A percentile compares a stretch with the other conserved stretches of the same genome.
These are phyloP conservation scores for Salix udensis DNA, from an alignment of 345 rosid species.

Conservation along the genomic window DNA sequence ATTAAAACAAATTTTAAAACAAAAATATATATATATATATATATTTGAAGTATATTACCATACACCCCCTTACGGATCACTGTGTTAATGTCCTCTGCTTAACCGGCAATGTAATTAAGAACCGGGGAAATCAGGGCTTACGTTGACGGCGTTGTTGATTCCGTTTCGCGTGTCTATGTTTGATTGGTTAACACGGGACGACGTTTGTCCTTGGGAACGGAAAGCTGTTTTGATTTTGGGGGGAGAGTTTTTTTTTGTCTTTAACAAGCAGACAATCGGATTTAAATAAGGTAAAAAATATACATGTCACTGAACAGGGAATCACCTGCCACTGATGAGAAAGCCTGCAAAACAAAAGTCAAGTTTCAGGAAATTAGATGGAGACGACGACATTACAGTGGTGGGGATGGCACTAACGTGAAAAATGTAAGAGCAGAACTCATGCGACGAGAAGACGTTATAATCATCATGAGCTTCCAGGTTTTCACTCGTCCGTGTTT, in stretches of 20 bases:
- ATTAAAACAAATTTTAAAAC: too few species aligned
- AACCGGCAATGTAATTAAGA: background rate
- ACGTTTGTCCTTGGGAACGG: conserved; percentile 2
- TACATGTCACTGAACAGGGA: background rate
- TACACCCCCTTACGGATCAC: too few species aligned
- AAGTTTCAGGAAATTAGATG: background rate
- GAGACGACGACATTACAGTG: background rate
- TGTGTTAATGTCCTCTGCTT: background rate
- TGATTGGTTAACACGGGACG: background rate
- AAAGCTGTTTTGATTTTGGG: conserved; percentile 1
- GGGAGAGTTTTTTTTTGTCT: background rate
- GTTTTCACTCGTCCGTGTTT: too few species aligned
- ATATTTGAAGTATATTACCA: too few species aligned
- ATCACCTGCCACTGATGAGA: background rate
- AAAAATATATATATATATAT: too few species aligned
- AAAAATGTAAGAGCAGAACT: background rate
- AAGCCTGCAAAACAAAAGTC: background rate
- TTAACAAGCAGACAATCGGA: conserved; percentile 1
- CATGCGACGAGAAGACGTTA: too few species aligned
- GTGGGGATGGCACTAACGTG: background rate
- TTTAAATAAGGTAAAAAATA: background rate
- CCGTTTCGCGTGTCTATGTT: background rate
- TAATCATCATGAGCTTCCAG: too few species aligned
- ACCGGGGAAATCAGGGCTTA: background rate
- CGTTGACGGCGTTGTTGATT: background rate